Evolutionary conservation across 257 asterid genomes (phyloP).

Genomic region (Salvia miltiorrhiza): DNA sequence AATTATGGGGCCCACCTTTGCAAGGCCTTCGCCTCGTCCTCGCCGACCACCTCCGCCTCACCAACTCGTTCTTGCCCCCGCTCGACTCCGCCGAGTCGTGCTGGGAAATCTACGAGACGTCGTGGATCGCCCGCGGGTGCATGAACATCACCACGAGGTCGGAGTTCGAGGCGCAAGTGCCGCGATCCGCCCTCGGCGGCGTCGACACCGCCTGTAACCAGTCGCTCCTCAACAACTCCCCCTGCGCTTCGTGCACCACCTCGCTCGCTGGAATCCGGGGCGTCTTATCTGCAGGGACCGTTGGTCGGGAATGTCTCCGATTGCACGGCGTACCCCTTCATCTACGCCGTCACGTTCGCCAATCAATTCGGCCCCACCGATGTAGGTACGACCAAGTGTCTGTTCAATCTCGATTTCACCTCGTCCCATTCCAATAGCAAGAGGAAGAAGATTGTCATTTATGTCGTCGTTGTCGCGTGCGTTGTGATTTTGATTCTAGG

Average conservation of each 20-base stretch:
- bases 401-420: slow-evolving; percentile 57
- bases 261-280: slow-evolving; percentile 52
- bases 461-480: slow-evolving; percentile 29
- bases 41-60: slow-evolving; percentile 55
- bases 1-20: too few relatives aligned
- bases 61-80: slow-evolving; percentile 61
- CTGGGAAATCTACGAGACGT: slow-evolving; percentile 53
- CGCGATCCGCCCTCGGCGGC: slow-evolving; percentile 28
- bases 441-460: slow-evolving; percentile 30
- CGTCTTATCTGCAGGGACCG: slow-evolving; percentile 46
- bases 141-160: slow-evolving; percentile 63
- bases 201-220: slow-evolving; percentile 53
- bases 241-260: slow-evolving; percentile 77
- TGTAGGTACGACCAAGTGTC: slow-evolving; percentile 62
- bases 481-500: slow-evolving; percentile 26
- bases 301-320: slow-evolving; percentile 59
- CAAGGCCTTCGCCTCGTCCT: slow-evolving; percentile 72
- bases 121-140: slow-evolving; percentile 73
- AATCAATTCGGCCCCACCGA: slow-evolving; percentile 66
- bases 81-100: slow-evolving; percentile 51
- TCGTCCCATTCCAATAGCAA: slow-evolving; percentile 19
- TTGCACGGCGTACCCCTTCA: slow-evolving; percentile 55
- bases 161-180: slow-evolving; percentile 54
- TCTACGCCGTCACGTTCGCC: slow-evolving; percentile 68
- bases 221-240: slow-evolving; percentile 57